phyloP scores from a whole-genome alignment of 2,329 filamentous ascomycete genomes.

The Ilyonectria mors-panacis region DNA sequence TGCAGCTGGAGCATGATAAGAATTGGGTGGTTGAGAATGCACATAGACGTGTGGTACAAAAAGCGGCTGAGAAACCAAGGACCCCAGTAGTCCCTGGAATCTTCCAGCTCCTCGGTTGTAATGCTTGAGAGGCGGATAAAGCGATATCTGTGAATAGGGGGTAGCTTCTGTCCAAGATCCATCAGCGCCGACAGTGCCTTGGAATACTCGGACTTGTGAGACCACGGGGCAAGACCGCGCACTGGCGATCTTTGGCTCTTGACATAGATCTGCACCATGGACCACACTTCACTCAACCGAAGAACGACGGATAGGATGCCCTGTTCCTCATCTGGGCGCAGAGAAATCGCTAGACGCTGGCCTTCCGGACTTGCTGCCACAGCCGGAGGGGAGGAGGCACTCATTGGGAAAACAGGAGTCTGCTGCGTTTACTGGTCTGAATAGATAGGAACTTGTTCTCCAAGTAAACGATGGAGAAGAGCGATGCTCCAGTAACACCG shows the following conservation, averaged over 20 bases:
- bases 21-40: slow-evolving; percentile 14
- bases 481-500: slow-evolving; percentile 11
- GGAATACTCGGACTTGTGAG: slow-evolving; percentile 6
- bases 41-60: slow-evolving; percentile 13
- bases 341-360: background rate
- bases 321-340: background rate
- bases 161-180: slow-evolving; percentile 6
- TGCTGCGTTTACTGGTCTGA: background rate
- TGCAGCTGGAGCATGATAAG: slow-evolving; percentile 15
- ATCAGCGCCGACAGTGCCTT: background rate
- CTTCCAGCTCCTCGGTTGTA: slow-evolving; percentile 4
- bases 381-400: slow-evolving; percentile 1
- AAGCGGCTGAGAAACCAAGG: slow-evolving; percentile 20
- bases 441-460: background rate
- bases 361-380: background rate
- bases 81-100: slow-evolving; percentile 14
- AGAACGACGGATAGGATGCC: background rate
- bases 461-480: slow-evolving; percentile 1
- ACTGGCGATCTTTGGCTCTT: background rate
- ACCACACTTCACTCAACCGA: slow-evolving; percentile 5
- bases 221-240: slow-evolving; percentile 8
- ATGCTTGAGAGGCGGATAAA: slow-evolving; percentile 2
- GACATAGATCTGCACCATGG: slow-evolving; percentile 8
- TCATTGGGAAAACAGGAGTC: background rate
- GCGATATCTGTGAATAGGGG: slow-evolving; percentile 11